phyloP scores from a whole-genome alignment of 2,329 filamentous ascomycete species.

The Pleomassaria siparia region DNA sequence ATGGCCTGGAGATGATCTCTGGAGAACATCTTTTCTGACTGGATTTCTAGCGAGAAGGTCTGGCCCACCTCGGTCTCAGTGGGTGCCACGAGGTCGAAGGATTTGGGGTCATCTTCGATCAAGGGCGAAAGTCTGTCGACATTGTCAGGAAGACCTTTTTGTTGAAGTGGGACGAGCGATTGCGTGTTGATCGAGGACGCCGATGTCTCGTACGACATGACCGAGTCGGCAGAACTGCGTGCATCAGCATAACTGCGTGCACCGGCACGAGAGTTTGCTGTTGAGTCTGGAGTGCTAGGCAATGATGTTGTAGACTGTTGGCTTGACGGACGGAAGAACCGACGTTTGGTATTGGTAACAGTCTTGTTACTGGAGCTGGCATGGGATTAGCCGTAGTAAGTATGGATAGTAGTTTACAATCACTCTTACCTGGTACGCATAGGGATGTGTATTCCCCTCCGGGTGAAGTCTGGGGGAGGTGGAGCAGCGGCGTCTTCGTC shows the following conservation, averaged over 20 bases:
- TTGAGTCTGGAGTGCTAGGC: constrained; percentile 21
- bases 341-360: constrained; percentile 14
- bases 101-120: constrained; percentile 55
- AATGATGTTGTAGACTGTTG: constrained; percentile 8
- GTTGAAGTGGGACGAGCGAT: constrained; percentile 47
- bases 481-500: constrained; percentile 33
- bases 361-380: constrained; percentile 29
- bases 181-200: constrained; percentile 36
- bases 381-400: constrained; percentile 13
- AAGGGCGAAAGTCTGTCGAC: constrained; percentile 49
- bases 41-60: constrained; percentile 61
- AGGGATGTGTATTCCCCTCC: constrained; percentile 40
- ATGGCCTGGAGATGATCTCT: constrained; percentile 65
- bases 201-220: constrained; percentile 38
- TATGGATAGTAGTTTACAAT: not conserved
- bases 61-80: constrained; percentile 26
- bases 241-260: constrained; percentile 7
- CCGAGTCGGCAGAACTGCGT: constrained; percentile 37
- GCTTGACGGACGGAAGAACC: constrained; percentile 19
- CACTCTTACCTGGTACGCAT: constrained; percentile 37
- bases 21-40: constrained; percentile 67
- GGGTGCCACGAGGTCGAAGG: constrained; percentile 56
- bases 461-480: constrained; percentile 38
- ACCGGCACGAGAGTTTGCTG: constrained; percentile 8
- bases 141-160: constrained; percentile 45